A percentile compares a stretch with the other conserved stretches of the same genome.
These are phyloP conservation scores for Malus sieversii DNA, from an alignment of 306 rosid genomes.

Conservation along the genomic window DNA sequence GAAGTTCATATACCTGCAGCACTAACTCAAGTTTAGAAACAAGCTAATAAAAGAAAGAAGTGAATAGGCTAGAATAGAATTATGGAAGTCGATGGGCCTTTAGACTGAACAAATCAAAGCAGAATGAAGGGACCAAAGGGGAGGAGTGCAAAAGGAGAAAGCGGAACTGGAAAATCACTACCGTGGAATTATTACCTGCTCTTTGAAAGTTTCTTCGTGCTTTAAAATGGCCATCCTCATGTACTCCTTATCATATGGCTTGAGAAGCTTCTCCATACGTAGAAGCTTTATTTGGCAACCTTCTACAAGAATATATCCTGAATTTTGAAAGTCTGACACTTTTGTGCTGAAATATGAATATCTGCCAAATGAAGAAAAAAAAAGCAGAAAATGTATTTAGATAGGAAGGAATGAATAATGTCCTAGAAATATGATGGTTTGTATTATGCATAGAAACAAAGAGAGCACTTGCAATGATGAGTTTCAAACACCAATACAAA, in stretches of 20 bases:
- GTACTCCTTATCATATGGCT: constrained; percentile 57
- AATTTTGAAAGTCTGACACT: neutral
- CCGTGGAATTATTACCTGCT: constrained; percentile 41
- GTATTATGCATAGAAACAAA: constrained; percentile 8
- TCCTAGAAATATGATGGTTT: constrained; percentile 16
- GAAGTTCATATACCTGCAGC: constrained; percentile 75
- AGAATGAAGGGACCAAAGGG: neutral
- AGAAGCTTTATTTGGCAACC: constrained; percentile 1
- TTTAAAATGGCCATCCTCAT: constrained; percentile 72
- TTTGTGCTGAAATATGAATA: neutral
- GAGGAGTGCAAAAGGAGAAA: neutral
- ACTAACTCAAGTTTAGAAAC: neutral
- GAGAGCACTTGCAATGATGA: constrained; percentile 17
- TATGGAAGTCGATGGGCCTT: neutral
- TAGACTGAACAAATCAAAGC: neutral
- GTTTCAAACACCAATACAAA: constrained; percentile 27
- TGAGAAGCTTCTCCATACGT: constrained; percentile 62
- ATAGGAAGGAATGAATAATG: neutral
- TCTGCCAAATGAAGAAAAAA: constrained; percentile 33
- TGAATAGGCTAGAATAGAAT: neutral
- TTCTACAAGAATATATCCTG: neutral
- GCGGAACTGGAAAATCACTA: neutral
- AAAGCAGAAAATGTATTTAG: neutral
- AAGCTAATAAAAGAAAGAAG: neutral
- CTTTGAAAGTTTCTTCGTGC: constrained; percentile 75